phyloP scores from a whole-genome alignment of 768 basidiomycete genomes.

The Boletus subcaerulescens region DNA sequence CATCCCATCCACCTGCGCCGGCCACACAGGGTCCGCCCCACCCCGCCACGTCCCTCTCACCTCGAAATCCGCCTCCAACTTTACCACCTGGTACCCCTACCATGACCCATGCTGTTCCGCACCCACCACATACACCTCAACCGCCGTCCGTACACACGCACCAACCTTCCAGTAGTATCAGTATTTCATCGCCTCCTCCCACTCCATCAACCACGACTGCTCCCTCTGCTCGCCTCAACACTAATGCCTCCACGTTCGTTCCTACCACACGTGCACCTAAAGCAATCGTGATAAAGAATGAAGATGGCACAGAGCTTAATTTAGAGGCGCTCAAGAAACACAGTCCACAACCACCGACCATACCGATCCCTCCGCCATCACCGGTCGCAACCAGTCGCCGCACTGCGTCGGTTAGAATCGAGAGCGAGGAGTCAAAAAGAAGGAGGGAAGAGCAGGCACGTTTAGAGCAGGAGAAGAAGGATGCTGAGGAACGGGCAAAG shows the following conservation, averaged over 20 bases:
- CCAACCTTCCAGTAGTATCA: slow-evolving; percentile 44
- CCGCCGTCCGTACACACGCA: slow-evolving; percentile 43
- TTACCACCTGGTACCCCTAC: slow-evolving; percentile 72
- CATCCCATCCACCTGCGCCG: slow-evolving; percentile 36
- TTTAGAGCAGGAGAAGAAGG: slow-evolving; percentile 38
- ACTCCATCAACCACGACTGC: slow-evolving; percentile 56
- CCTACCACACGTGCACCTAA: slow-evolving; percentile 42
- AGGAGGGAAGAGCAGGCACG: slow-evolving; percentile 46
- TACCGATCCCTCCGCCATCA: slow-evolving; percentile 39
- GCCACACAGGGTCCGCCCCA: slow-evolving; percentile 44
- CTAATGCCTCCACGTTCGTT: slow-evolving; percentile 64
- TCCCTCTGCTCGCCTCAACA: slow-evolving; percentile 49
- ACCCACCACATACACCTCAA: slow-evolving; percentile 44
- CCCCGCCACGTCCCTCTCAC: slow-evolving; percentile 61
- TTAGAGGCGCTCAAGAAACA: slow-evolving; percentile 53
- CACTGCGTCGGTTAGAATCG: slow-evolving; percentile 52
- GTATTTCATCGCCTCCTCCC: slow-evolving; percentile 58
- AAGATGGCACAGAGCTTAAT: slow-evolving; percentile 63
- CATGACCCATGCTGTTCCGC: slow-evolving; percentile 53
- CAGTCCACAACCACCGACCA: slow-evolving; percentile 39
- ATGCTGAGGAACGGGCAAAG: slow-evolving; percentile 37
- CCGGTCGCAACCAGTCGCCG: slow-evolving; percentile 28
- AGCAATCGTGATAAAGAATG: slow-evolving; percentile 58
- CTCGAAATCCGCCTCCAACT: slow-evolving; percentile 53
- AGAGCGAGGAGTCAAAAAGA: slow-evolving; percentile 56